Evolutionary conservation across 129 eudicot species (phyloP).

Genomic region (Centaurea solstitialis): DNA sequence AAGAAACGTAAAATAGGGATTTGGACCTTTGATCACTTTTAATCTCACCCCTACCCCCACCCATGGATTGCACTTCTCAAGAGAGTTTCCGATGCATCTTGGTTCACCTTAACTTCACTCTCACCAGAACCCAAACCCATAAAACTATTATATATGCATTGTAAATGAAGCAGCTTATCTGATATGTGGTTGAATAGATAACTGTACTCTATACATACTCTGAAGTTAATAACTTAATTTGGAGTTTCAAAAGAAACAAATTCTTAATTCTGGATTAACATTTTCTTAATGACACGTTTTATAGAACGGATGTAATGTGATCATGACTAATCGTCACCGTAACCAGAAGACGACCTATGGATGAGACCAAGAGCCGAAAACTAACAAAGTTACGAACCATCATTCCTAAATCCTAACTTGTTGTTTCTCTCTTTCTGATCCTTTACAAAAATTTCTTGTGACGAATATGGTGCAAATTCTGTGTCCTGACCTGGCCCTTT

Average conservation of each 20-base stretch:
- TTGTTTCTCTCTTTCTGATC: not conserved
- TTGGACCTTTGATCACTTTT: too few species aligned
- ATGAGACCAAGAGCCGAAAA: not conserved
- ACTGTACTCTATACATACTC: not conserved
- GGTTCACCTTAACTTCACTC: too few species aligned
- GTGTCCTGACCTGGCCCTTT: not conserved
- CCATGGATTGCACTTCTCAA: too few species aligned
- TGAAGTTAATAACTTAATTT: not conserved
- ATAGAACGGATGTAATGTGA: not conserved
- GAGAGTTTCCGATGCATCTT: too few species aligned
- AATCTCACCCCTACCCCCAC: too few species aligned
- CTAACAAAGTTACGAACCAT: not conserved
- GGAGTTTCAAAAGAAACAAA: not conserved
- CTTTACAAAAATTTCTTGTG: not conserved
- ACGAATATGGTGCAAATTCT: slow-evolving; percentile 3
- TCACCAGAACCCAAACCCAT: too few species aligned
- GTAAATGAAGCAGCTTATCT: too few species aligned
- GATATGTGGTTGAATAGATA: not conserved
- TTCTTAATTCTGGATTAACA: not conserved
- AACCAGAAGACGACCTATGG: not conserved
- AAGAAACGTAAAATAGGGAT: too few species aligned
- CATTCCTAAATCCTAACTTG: not conserved
- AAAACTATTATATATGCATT: too few species aligned
- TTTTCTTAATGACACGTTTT: not conserved
- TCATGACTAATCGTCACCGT: not conserved